phyloP scores from a whole-genome alignment of 202 grass and related monocot species.

The Schoenoplectus tabernaemontani region DNA sequence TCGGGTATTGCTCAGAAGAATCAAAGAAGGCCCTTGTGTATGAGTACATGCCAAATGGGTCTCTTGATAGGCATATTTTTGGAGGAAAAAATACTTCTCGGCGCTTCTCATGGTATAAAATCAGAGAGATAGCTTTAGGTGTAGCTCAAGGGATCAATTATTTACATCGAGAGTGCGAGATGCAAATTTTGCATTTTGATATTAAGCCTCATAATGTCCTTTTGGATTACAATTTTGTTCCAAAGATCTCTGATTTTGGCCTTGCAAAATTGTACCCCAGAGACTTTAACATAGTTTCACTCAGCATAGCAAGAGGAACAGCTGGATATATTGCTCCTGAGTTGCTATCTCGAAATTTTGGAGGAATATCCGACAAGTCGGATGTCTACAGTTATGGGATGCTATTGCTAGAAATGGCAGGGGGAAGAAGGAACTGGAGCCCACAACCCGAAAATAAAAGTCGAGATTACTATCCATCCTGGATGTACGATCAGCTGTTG shows the following conservation, averaged over 20 bases:
- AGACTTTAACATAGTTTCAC: conserved; percentile 36
- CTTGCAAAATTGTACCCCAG: conserved; percentile 47
- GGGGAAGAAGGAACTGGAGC: conserved; percentile 26
- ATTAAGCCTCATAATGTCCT: conserved; percentile 65
- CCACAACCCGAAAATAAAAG: conserved; percentile 9
- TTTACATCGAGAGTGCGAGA: conserved; percentile 40
- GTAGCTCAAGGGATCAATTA: conserved; percentile 50
- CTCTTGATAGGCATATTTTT: conserved; percentile 48
- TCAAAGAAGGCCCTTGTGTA: conserved; percentile 38
- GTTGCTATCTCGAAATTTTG: conserved; percentile 34
- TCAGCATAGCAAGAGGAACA: conserved; percentile 38
- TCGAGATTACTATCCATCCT: conserved; percentile 33
- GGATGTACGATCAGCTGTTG: conserved; percentile 31
- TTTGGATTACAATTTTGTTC: conserved; percentile 31
- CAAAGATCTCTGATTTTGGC: conserved; percentile 54
- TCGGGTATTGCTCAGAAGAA: conserved; percentile 45
- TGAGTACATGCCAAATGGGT: conserved; percentile 42
- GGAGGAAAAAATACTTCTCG: conserved; percentile 6
- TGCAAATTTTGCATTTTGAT: conserved; percentile 53
- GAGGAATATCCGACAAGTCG: conserved; percentile 37
- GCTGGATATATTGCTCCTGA: conserved; percentile 42
- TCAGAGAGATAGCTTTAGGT: conserved; percentile 40
- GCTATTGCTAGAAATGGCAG: conserved; percentile 37
- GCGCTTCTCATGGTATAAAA: conserved; percentile 37
- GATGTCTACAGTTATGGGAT: conserved; percentile 55